phyloP scores from a whole-genome alignment of 257 asterid species.

The Solanum chmielewskii region DNA sequence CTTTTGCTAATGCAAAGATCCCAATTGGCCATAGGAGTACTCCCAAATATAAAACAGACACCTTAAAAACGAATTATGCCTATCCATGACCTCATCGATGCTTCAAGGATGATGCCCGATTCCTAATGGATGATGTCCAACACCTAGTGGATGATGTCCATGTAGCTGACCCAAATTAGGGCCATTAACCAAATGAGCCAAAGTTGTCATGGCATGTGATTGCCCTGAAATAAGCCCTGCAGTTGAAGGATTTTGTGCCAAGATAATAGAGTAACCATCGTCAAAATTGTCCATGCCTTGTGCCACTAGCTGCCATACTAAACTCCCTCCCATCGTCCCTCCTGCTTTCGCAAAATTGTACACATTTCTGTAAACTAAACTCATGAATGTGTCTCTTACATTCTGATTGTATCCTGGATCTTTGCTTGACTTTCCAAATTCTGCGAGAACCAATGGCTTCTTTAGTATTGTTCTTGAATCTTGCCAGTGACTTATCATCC shows the following conservation, averaged over 20 bases:
- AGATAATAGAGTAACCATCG: slow-evolving; percentile 41
- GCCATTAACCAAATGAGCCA: background rate
- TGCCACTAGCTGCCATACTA: slow-evolving; percentile 58
- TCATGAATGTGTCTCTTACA: slow-evolving; percentile 16
- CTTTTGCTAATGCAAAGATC: background rate
- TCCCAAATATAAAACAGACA: background rate
- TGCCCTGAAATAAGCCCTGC: background rate
- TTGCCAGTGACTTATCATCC: slow-evolving; percentile 30
- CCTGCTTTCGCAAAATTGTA: slow-evolving; percentile 25
- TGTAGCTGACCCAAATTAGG: background rate
- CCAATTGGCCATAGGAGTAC: background rate
- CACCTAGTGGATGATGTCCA: background rate
- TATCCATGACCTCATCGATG: background rate
- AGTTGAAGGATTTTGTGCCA: slow-evolving; percentile 41
- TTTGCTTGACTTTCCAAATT: slow-evolving; percentile 46
- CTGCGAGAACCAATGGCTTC: slow-evolving; percentile 37
- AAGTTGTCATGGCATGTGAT: background rate
- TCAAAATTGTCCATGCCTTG: slow-evolving; percentile 37
- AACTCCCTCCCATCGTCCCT: slow-evolving; percentile 44
- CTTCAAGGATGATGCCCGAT: background rate
- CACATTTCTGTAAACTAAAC: slow-evolving; percentile 11
- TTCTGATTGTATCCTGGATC: slow-evolving; percentile 20
- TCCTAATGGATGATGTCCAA: background rate
- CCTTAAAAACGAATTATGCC: background rate
- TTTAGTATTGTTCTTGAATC: slow-evolving; percentile 26